These are phyloP conservation scores for Suillus sp. DNA, from an alignment of 768 basidiomycete species.

Conservation along the genomic window DNA sequence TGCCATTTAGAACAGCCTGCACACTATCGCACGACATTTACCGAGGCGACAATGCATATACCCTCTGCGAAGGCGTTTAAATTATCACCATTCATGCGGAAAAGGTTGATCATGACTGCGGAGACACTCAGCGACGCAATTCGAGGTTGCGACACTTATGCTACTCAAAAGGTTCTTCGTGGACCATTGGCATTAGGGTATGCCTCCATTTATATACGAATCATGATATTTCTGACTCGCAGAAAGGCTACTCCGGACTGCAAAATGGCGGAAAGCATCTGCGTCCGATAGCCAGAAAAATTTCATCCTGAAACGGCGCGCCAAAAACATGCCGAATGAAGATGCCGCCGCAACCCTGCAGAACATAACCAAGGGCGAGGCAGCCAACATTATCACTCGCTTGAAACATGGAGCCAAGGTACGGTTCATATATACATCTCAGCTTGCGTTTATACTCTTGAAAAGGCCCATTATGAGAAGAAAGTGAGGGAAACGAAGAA, in stretches of 20 bases:
- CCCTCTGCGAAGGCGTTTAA: slow-evolving; percentile 46
- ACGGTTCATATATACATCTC: slow-evolving; percentile 12
- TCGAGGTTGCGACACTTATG: slow-evolving; percentile 71
- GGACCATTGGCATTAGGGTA: slow-evolving; percentile 56
- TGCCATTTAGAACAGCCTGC: slow-evolving; percentile 18
- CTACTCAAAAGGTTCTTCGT: slow-evolving; percentile 52
- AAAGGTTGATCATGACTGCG: slow-evolving; percentile 56
- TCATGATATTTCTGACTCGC: slow-evolving; percentile 9
- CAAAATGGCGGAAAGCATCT: slow-evolving; percentile 63
- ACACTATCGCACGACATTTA: slow-evolving; percentile 54
- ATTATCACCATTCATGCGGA: slow-evolving; percentile 55
- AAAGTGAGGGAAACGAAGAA: slow-evolving; percentile 46
- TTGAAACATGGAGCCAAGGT: slow-evolving; percentile 78
- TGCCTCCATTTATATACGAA: slow-evolving; percentile 19
- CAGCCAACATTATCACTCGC: slow-evolving; percentile 77
- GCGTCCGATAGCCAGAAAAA: slow-evolving; percentile 64
- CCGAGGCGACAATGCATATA: slow-evolving; percentile 50
- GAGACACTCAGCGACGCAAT: slow-evolving; percentile 59
- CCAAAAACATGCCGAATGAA: slow-evolving; percentile 28
- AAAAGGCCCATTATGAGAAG: slow-evolving; percentile 58
- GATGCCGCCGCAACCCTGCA: slow-evolving; percentile 33
- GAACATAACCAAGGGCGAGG: slow-evolving; percentile 73
- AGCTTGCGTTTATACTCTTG: slow-evolving; percentile 7
- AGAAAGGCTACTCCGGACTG: slow-evolving; percentile 58
- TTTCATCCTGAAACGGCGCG: slow-evolving; percentile 57